These are phyloP conservation scores for Flaveria sonorensis DNA, from an alignment of 129 eudicot genomes.

Conservation along the genomic window DNA sequence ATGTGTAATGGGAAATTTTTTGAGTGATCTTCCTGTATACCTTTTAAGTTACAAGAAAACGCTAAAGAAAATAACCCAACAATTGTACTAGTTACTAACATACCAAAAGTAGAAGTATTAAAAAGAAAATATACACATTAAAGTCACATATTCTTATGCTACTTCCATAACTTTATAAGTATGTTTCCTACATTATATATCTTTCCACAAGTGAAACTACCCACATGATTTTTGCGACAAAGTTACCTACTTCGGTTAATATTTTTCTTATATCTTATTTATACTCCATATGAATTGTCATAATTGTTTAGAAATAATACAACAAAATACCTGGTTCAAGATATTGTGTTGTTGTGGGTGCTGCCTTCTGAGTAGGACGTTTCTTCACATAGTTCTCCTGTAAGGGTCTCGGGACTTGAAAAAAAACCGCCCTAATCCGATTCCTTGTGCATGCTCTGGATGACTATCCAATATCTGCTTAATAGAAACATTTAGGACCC, in stretches of 20 bases:
- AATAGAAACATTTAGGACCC: background rate
- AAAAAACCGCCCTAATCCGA: constrained; percentile 57
- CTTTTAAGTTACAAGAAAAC: too few species aligned
- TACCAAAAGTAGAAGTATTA: background rate
- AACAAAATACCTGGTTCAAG: constrained; percentile 48
- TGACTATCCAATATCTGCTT: constrained; percentile 57
- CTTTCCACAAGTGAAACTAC: background rate
- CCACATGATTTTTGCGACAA: background rate
- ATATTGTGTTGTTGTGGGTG: constrained; percentile 29
- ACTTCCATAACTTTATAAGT: background rate
- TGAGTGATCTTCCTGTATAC: too few species aligned
- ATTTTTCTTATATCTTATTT: background rate
- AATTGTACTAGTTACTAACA: background rate
- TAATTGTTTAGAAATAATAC: background rate
- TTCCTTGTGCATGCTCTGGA: constrained; percentile 58
- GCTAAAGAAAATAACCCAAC: background rate
- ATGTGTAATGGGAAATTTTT: background rate
- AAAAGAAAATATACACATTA: background rate
- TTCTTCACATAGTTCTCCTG: constrained; percentile 65
- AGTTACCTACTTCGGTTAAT: background rate
- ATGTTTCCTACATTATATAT: background rate
- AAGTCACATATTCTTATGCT: background rate
- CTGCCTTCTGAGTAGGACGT: constrained; percentile 43
- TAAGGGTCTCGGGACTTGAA: constrained; percentile 76
- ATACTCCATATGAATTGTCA: background rate